Conservation (phyloP, 805 yeast genomes). For the Lachancea cidri region DNA sequence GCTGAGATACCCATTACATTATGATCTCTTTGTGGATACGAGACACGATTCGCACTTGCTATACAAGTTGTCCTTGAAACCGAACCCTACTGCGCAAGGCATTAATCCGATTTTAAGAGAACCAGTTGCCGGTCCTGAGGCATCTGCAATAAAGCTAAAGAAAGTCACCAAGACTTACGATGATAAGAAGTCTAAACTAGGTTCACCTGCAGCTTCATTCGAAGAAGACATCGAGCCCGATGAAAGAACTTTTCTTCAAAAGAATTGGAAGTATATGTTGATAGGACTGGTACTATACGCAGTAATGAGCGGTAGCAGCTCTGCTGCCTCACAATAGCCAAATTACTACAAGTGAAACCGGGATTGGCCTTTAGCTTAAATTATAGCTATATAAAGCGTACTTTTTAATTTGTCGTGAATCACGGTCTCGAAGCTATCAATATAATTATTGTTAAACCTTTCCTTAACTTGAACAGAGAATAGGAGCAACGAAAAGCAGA, state of each 20-base stretch:
- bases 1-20: constrained; percentile 19
- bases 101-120: constrained; percentile 14
- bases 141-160: constrained; percentile 22
- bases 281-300: constrained; percentile 23
- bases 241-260: constrained; percentile 23
- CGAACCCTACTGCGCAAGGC: constrained; percentile 15
- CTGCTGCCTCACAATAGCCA: neutral
- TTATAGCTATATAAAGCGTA: too few species aligned
- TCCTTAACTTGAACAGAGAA: neutral
- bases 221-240: constrained; percentile 19
- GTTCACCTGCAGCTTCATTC: constrained; percentile 16
- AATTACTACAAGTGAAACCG: too few species aligned
- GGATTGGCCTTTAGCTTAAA: too few species aligned
- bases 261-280: constrained; percentile 29
- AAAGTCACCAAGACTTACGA: constrained; percentile 30
- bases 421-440: neutral
- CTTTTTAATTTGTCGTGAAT: neutral
- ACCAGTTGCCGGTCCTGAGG: constrained; percentile 18
- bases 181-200: constrained; percentile 21
- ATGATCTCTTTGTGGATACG: constrained; percentile 19
- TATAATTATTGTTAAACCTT: neutral
- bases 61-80: constrained; percentile 18
- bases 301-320: neutral
- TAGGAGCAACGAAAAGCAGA: neutral
- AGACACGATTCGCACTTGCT: constrained; percentile 12